Conservation (phyloP, 257 asterid species). For the Eustoma russellianum region DNA sequence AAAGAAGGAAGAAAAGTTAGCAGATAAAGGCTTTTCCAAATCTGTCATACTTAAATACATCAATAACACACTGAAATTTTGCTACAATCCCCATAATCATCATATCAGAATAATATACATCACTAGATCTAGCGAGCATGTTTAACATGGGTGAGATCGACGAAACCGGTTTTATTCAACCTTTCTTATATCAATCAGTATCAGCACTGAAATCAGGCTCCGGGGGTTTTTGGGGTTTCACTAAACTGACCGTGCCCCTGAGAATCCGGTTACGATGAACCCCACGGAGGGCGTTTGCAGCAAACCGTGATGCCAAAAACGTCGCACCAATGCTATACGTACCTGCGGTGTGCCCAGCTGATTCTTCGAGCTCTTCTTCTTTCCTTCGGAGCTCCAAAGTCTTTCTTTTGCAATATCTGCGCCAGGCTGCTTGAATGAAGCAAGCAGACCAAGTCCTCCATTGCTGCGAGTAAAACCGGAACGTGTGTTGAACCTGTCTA, state of each 20-base stretch:
- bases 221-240: constrained; percentile 77
- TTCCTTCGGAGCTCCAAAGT: constrained; percentile 56
- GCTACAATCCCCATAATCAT: background rate
- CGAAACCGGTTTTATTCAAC: constrained; percentile 2
- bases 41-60: background rate
- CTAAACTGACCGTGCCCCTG: constrained; percentile 69
- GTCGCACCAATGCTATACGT: constrained; percentile 78
- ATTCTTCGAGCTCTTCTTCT: constrained; percentile 61
- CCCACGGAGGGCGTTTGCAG: constrained; percentile 80
- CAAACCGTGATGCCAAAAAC: constrained; percentile 71
- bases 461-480: constrained; percentile 96
- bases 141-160: constrained; percentile 4
- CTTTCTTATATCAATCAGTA: constrained; percentile 37
- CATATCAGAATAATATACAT: constrained; percentile 21
- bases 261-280: constrained; percentile 86
- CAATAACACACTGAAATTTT: constrained; percentile 1
- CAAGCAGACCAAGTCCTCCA: constrained; percentile 99
- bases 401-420: constrained; percentile 75
- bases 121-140: constrained; percentile 15
- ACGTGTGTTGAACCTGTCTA: constrained; percentile 94
- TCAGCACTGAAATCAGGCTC: constrained; percentile 93
- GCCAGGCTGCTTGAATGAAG: constrained; percentile 96
- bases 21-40: no score
- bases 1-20: no score
- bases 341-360: constrained; percentile 39